Evolutionary conservation across 257 asterid species (phyloP).

Genomic region (Sherardia arvensis): DNA sequence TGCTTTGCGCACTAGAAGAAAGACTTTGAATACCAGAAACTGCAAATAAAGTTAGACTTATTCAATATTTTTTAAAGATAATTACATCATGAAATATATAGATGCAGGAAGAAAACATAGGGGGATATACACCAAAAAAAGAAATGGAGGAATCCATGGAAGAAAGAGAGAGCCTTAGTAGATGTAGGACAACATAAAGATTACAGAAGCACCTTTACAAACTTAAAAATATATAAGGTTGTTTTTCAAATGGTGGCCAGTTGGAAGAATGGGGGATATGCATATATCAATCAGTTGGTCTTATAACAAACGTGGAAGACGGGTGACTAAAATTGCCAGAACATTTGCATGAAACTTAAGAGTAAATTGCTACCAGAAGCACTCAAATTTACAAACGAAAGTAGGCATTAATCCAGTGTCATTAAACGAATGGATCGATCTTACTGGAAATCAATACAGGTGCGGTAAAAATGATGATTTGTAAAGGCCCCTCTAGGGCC

Average conservation of each 20-base stretch:
- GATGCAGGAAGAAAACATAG: background rate
- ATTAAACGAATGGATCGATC: background rate
- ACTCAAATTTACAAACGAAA: background rate
- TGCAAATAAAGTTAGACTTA: slow-evolving; percentile 8
- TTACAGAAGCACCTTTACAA: background rate
- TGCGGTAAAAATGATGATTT: background rate
- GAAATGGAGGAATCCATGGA: background rate
- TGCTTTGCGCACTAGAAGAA: slow-evolving; percentile 24
- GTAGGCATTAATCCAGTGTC: background rate
- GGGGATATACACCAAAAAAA: background rate
- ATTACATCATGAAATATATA: background rate
- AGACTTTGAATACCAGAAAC: slow-evolving; percentile 30
- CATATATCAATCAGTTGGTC: slow-evolving; percentile 1
- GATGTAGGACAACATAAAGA: background rate
- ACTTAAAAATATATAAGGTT: background rate
- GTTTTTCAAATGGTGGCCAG: background rate
- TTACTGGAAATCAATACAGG: background rate
- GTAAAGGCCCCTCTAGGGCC: slow-evolving; percentile 4
- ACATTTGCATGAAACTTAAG: slow-evolving; percentile 1
- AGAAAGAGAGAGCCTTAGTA: background rate
- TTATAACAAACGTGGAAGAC: slow-evolving; percentile 8
- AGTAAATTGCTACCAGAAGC: background rate
- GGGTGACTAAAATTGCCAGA: background rate
- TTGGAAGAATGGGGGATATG: background rate
- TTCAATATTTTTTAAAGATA: no score